Conservation (phyloP, 202 grass and related monocot genomes). For the Hordeum pubiflorum region DNA sequence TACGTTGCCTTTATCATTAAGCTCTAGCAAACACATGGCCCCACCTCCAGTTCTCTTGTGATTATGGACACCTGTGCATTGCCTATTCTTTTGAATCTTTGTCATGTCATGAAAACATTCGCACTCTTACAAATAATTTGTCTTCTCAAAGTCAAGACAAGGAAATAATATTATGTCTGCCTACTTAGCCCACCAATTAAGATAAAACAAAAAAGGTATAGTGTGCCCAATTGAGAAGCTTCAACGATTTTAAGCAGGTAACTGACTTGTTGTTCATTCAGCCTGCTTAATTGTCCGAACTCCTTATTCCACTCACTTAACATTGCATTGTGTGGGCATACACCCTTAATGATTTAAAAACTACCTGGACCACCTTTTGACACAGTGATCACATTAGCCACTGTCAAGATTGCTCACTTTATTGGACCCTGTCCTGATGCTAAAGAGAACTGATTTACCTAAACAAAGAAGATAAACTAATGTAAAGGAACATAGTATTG, state of each 20-base stretch:
- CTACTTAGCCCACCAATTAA: not conserved
- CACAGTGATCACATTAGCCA: not conserved
- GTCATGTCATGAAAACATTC: not conserved
- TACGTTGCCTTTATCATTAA: not conserved
- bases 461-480: not conserved
- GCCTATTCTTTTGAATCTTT: not conserved
- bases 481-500: not conserved
- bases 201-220: not conserved
- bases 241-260: not conserved
- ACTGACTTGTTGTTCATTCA: not conserved
- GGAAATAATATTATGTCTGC: conserved; percentile 5
- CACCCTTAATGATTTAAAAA: not conserved
- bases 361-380: not conserved
- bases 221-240: not conserved
- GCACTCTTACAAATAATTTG: not conserved
- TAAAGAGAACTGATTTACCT: not conserved
- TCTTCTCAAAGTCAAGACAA: not conserved
- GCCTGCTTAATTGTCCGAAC: not conserved
- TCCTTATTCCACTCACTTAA: not conserved
- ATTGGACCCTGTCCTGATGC: not conserved
- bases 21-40: not conserved
- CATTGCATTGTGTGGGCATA: not conserved
- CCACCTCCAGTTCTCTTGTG: not conserved
- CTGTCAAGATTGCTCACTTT: conserved; percentile 5
- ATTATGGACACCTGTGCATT: not conserved